These are phyloP conservation scores for Candida glucosophila DNA, from an alignment of 1,139 yeast genomes.

Conservation along the genomic window DNA sequence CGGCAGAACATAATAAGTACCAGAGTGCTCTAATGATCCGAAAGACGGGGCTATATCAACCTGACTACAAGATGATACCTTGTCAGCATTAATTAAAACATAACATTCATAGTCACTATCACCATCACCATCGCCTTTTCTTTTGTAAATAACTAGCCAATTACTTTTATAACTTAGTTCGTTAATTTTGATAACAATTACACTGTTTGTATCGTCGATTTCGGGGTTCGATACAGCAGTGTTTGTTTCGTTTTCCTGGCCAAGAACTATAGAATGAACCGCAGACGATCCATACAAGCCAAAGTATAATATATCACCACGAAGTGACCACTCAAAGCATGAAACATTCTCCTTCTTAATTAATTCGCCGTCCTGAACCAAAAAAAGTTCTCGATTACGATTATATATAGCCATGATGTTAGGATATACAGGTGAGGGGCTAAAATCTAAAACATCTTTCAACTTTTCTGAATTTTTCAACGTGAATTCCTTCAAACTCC, in stretches of 20 bases:
- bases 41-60: constrained; percentile 52
- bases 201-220: no score
- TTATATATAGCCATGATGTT: constrained; percentile 3
- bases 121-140: constrained; percentile 9
- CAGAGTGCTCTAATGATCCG: constrained; percentile 42
- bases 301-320: constrained; percentile 5
- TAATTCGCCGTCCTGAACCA: constrained; percentile 1
- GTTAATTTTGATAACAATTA: constrained; percentile 1
- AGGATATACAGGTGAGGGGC: constrained; percentile 5
- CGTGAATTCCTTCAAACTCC: not conserved
- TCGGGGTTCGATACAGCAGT: not conserved
- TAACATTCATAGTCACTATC: constrained; percentile 13
- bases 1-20: constrained; percentile 36
- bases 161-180: constrained; percentile 3
- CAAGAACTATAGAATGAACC: no score
- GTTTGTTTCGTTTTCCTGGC: no score
- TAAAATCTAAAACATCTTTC: constrained; percentile 1
- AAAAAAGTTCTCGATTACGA: constrained; percentile 3
- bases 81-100: constrained; percentile 7
- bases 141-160: constrained; percentile 8
- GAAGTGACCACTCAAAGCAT: constrained; percentile 8
- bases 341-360: constrained; percentile 6
- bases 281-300: not conserved
- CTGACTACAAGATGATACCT: no score
- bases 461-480: not conserved